Evolutionary conservation across 805 yeast species (phyloP).

Genomic region (Brettanomyces anomalus): DNA sequence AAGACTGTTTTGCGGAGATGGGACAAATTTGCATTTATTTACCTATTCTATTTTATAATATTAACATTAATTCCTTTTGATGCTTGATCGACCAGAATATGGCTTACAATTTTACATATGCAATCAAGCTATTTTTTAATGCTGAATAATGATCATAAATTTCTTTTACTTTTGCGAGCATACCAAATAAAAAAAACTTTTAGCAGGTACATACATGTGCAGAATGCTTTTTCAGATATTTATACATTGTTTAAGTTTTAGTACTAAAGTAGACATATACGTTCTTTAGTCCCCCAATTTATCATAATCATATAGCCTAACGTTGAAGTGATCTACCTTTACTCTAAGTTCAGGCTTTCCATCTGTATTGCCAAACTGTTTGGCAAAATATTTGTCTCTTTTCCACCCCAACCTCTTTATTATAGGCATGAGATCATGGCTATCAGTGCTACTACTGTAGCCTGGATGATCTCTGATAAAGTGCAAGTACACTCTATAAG

Average conservation of each 20-base stretch:
- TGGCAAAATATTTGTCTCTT: background rate
- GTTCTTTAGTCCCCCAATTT: conserved; percentile 4
- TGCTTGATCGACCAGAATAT: background rate
- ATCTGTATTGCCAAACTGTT: background rate
- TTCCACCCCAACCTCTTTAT: background rate
- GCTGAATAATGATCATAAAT: background rate
- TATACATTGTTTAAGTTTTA: background rate
- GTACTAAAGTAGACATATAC: background rate
- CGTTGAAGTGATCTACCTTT: conserved; percentile 10
- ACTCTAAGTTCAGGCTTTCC: conserved; percentile 6
- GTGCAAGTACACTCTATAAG: background rate
- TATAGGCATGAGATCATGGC: background rate
- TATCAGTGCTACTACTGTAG: conserved; percentile 1
- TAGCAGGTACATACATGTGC: too few species aligned
- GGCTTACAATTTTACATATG: background rate
- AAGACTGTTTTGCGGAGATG: too few species aligned
- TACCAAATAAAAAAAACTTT: too few species aligned
- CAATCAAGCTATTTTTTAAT: background rate
- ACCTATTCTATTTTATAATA: too few species aligned
- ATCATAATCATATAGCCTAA: conserved; percentile 14
- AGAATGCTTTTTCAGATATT: background rate
- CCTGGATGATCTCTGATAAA: conserved; percentile 1
- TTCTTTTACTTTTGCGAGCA: too few species aligned
- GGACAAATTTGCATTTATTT: too few species aligned
- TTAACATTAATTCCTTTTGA: background rate